Base-by-base conservation (phyloP, 208 protist species). In the Leishmania braziliensis region DNA sequence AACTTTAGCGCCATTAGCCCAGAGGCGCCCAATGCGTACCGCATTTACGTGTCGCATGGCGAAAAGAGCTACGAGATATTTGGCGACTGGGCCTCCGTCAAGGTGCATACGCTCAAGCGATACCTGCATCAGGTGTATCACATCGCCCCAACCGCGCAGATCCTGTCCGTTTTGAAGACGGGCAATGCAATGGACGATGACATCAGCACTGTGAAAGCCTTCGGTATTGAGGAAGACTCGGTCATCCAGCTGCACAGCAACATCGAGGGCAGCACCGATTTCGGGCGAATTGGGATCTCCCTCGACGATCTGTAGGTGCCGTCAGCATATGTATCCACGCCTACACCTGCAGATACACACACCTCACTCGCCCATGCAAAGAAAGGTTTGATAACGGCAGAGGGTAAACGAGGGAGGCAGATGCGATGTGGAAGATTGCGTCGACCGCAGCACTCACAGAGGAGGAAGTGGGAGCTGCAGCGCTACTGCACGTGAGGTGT, bases 51-150 rank as follows among this genome's bases (percentile, higher is more conserved):
- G n/a, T 89, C 88, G 2, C 88, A 93, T 50, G 86, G 88, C 66
- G 88, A 94, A 10, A 86, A 92, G 77, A 95, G 89, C 81, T 96
- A 95, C 83, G 92, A 95, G 83, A 95, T 96, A 63, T 96, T 94
- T 81, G 94, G 94, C 14, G 94, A 96, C 80, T 97, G 94, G 92
- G 84, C 89, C 18, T 89, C 80, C 48, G 93, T 96, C 18, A 91
- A 92, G 84, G 88, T 97, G 43, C 94, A 97, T 79, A 97, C 94
- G 9, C 92, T 97, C 77, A 97, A 97, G 81, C 86, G 94, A 14
- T 97, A 97, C 72, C 78, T 97, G 14, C 90, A 97, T 70, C 92
- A 96, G 85, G 94, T 96, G 39, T 96, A 92, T 72, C 91, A 94
- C 84, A 91, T 97, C 48, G 75, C 91, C 23, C 92, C 94, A 0